Base-by-base conservation (phyloP, 495 filamentous ascomycete genomes). In the Trichoderma parareesei region DNA sequence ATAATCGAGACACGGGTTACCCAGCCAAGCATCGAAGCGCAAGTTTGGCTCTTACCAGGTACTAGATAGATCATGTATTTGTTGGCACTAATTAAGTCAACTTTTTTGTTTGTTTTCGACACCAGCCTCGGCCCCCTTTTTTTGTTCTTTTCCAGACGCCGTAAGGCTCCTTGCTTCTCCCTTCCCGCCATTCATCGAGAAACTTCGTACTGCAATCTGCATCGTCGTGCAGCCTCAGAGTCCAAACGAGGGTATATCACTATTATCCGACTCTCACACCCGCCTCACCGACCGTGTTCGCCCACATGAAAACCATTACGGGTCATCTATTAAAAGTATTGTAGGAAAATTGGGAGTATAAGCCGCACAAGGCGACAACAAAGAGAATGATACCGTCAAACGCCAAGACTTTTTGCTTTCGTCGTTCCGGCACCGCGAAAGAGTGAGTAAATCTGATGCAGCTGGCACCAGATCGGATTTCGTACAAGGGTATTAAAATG, bases 401-500 rank as follows among this genome's bases (percentile, higher is more conserved):
- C 53, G 53, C 53, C 53, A 38, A 37, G 20, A 35, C 53, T 35
- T 57, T 27, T 57, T 57, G 18, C 37, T 49, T 57, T 57, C 53
- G 27, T 57, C 53, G 53, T 57, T 57, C 18, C 53, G 53, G 53
- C 53, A 57, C 46, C 46, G 14, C 53, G 53, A 33, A 57, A 35
- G 53, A 57, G 5, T 57, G 27, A 37, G 20, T 35, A 35, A 5
- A 27, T 5, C 16, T 38, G 53, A 57, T 57, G 53, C 33, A 33
- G 53, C 53, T 37, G 27, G 27, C 11, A 57, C 37, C 53, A 57
- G 8, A 37, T 57, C 20, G 53, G 9, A 27, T 57, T 49, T 57
- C 53, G 33, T 57, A 57, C 53, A 57, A 57, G 53, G 53, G 53
- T 57, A 57, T 57, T 57, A 57, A 37, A 57, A 35, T 49, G 46